Evolutionary conservation across 164 flowering plant genomes (phyloP), one percentile per base, ranked within the genome.

Genomic region (Liquidambar formosana): DNA sequence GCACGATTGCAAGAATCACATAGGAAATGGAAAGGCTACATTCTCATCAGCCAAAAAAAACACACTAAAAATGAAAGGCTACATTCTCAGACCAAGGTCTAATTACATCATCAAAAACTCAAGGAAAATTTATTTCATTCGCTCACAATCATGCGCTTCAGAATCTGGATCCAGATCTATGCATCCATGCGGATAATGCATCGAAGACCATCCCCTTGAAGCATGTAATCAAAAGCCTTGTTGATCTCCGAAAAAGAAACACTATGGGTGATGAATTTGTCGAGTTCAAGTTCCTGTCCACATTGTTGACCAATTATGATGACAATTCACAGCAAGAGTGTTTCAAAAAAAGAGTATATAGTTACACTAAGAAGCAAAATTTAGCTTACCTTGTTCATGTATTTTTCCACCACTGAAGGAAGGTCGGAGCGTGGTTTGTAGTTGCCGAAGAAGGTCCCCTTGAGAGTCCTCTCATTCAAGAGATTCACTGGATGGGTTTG

Each of bases 361-460:
- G 10, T 10, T 66, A 15, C 43, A 13, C 6, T 1, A 25, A 21
- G 6, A n/a, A 16, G 11, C 12, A n/a, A 15, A 23, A 41, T 8
- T 51, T 1, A 33, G 0, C 10, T 43, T 69, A 90, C 93, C 87
- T 89, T 91, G 66, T 79, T 89, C 94, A 91, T 83, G 82, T 86
- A 88, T 60, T 77, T 79, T 19, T 91, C 92, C 1, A 91, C 94
- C 0, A 88, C 87, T 0, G 75, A 63, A 13, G 97, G 91, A 71
- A 91, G 74, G 68, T 88, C 94, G 1, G 89, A 33, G 11, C 83
- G 79, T 0, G 92, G 88, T 68, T 85, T 91, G 77, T 81, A 86
- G 76, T 87, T 89, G 3, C 92, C 92, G 46, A 86, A 91, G 77
- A 87, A 87, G 26, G 94, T 89, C 14, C 91, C 92, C 70, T 79